Base-by-base conservation (phyloP, 805 yeast species). In the Yamadazyma paraphyllophila region DNA sequence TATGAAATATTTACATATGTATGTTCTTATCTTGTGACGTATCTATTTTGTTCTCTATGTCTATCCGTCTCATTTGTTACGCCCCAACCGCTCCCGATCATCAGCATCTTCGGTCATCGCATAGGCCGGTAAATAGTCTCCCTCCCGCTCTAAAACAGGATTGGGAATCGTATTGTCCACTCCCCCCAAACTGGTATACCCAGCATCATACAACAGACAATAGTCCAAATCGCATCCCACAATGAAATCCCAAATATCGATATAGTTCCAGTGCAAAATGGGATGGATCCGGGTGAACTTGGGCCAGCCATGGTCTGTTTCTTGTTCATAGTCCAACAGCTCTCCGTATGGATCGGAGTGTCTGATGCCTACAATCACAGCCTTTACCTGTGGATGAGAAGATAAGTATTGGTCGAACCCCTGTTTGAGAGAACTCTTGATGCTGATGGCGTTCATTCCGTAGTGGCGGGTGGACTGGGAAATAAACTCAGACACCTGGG, bases 281-380 rank as follows among this genome's bases (percentile, higher is more conserved):
- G 99, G 98, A 57, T 91, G 96, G 4, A 91, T 71, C 41, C 99
- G 67, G 51, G 83, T 65, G 59, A 94, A 92, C 24, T 73, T 67
- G 4, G 99, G 99, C 98, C 98, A 94, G 47, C 89, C 82, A 47
- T 82, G 83, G 58, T 92, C 97, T 0, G 99, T 94, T 33, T 58
- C 64, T 58, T 89, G 95, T 43, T 88, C 76, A 37, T 77, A 73
- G 24, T 67, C 50, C 38, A 92, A 68, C 15, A 68, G 54, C 2
- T 67, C 70, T 0, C 96, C 94, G 63, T 76, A 87, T 0, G 99
- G 98, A 60, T 94, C 99, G 2, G 88, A 81, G 46, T 85, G 75
- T 44, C 99, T 73, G 26, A 89, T 88, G 0, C 99, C 99, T 4
- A 94, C 92, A 24, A 92, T 74, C 0, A 94, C 82, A 2, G 92